These are phyloP conservation scores for Clonostachys byssicola DNA, from an alignment of 2,329 filamentous ascomycete species.

Conservation along the genomic window DNA sequence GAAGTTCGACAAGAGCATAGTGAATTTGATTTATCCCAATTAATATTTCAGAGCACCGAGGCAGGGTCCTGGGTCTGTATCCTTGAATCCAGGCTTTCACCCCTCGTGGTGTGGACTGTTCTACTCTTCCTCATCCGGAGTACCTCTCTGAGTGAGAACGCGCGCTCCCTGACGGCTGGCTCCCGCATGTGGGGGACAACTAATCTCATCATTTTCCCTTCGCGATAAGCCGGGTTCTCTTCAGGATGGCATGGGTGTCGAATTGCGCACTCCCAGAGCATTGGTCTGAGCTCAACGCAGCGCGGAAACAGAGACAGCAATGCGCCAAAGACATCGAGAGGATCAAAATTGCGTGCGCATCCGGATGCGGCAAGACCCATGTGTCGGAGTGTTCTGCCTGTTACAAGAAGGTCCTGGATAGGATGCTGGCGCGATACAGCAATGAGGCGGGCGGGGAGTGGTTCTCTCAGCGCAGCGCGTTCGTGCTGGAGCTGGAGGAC, in stretches of 20 bases:
- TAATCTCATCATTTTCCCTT: too few relatives aligned
- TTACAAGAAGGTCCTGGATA: constrained; percentile 40
- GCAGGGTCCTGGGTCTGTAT: too few relatives aligned
- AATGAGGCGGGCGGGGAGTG: constrained; percentile 39
- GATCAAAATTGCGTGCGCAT: constrained; percentile 35
- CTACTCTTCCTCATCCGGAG: too few relatives aligned
- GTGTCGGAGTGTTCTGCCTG: constrained; percentile 42
- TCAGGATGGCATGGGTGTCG: constrained; percentile 14
- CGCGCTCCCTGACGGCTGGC: too few relatives aligned
- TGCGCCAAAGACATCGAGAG: constrained; percentile 35
- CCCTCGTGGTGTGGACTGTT: too few relatives aligned
- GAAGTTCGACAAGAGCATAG: too few relatives aligned
- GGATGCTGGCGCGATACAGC: constrained; percentile 30
- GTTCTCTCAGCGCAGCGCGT: constrained; percentile 44
- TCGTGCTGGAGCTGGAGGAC: constrained; percentile 43
- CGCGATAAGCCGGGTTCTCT: too few relatives aligned
- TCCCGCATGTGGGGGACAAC: too few relatives aligned
- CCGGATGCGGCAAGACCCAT: constrained; percentile 34
- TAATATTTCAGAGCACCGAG: too few relatives aligned
- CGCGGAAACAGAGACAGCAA: constrained; percentile 20
- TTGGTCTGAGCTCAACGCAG: constrained; percentile 30
- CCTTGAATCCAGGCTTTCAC: too few relatives aligned
- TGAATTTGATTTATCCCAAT: too few relatives aligned
- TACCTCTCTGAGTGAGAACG: too few relatives aligned
- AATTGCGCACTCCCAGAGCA: constrained; percentile 25